Conservation (phyloP, 441 rosid genomes). For the Eruca vesicaria region DNA sequence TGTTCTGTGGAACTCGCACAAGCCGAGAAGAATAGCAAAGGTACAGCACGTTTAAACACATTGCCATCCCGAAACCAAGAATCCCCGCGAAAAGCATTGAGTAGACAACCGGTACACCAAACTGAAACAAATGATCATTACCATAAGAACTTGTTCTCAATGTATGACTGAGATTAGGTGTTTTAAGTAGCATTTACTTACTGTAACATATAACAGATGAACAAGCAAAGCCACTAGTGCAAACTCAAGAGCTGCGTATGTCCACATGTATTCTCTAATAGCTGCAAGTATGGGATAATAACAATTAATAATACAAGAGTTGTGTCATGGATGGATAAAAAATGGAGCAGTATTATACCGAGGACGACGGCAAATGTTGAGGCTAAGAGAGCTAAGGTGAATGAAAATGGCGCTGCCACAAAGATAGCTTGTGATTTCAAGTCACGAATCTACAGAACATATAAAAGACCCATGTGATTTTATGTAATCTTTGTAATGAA, state of each 20-base stretch:
- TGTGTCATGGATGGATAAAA: neutral
- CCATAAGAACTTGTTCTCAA: neutral
- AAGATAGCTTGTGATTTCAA: slow-evolving; percentile 64
- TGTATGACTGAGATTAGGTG: neutral
- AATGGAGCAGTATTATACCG: slow-evolving; percentile 41
- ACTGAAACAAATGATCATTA: slow-evolving; percentile 43
- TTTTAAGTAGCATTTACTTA: slow-evolving; percentile 36
- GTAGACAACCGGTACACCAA: slow-evolving; percentile 57
- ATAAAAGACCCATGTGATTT: neutral
- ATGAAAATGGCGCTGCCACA: slow-evolving; percentile 79
- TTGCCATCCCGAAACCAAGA: slow-evolving; percentile 69
- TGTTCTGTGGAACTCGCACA: slow-evolving; percentile 38
- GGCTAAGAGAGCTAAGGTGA: slow-evolving; percentile 67
- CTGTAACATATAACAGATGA: slow-evolving; percentile 59
- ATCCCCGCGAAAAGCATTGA: slow-evolving; percentile 63
- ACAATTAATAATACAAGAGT: neutral
- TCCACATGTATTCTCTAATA: slow-evolving; percentile 81
- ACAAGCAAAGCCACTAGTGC: slow-evolving; percentile 64
- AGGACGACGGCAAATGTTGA: slow-evolving; percentile 65
- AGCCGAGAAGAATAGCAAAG: slow-evolving; percentile 47
- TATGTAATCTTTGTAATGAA: neutral
- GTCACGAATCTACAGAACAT: slow-evolving; percentile 54
- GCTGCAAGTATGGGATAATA: slow-evolving; percentile 45
- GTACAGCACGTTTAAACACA: slow-evolving; percentile 66
- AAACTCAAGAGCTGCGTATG: slow-evolving; percentile 85